phyloP scores from a whole-genome alignment of 345 rosid genomes.

The Odontarrhena argentea region DNA sequence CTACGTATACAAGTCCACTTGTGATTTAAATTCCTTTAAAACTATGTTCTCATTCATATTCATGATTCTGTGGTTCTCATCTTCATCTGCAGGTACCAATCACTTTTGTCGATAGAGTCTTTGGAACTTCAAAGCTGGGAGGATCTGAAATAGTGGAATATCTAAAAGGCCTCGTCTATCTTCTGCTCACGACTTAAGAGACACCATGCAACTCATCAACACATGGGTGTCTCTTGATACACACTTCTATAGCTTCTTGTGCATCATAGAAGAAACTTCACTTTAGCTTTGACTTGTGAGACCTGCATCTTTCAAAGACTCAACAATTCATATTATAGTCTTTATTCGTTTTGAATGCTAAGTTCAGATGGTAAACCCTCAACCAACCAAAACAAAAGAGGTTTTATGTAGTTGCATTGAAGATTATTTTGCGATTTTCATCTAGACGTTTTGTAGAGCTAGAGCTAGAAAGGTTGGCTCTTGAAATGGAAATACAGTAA shows the following conservation, averaged over 20 bases:
- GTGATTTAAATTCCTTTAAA: slow-evolving; percentile 3
- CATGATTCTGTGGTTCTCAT: slow-evolving; percentile 5
- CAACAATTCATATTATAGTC: slow-evolving; percentile 9
- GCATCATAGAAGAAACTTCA: slow-evolving; percentile 24
- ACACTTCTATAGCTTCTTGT: neutral
- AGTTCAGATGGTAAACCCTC: slow-evolving; percentile 40
- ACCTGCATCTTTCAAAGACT: slow-evolving; percentile 13
- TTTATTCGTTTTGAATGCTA: slow-evolving; percentile 53
- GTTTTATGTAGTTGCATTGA: too few species aligned
- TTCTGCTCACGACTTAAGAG: slow-evolving; percentile 74
- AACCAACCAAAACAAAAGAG: too few species aligned
- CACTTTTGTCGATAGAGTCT: slow-evolving; percentile 89
- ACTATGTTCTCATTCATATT: neutral
- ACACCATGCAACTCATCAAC: slow-evolving; percentile 18
- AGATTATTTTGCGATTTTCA: too few species aligned
- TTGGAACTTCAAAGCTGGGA: slow-evolving; percentile 95
- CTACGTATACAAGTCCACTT: slow-evolving; percentile 1
- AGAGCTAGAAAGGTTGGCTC: too few species aligned
- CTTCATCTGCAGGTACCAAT: slow-evolving; percentile 80
- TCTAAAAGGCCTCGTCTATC: slow-evolving; percentile 84
- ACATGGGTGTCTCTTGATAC: neutral
- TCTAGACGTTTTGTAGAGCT: too few species aligned
- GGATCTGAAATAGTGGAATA: slow-evolving; percentile 98
- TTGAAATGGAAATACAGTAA: too few species aligned
- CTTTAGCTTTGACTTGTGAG: slow-evolving; percentile 20